phyloP scores from a whole-genome alignment of 148 eudicot genomes.

The Rhododendron ferrugineum region DNA sequence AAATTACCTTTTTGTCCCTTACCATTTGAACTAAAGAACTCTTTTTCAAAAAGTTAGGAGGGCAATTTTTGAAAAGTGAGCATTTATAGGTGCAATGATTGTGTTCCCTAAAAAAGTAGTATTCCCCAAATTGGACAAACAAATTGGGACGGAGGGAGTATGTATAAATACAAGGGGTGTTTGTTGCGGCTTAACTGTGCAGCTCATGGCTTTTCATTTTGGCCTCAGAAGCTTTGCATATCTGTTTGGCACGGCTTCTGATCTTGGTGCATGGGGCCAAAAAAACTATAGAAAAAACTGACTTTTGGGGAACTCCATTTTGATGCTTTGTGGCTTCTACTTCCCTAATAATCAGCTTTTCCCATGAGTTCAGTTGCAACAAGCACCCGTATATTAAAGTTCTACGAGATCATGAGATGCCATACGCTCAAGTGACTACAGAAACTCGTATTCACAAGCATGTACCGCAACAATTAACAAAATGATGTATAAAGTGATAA shows the following conservation, averaged over 20 bases:
- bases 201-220: neutral
- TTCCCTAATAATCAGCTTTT: neutral
- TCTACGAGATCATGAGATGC: neutral
- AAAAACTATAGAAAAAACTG: neutral
- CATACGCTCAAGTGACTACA: neutral
- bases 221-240: neutral
- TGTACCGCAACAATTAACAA: neutral
- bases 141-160: too few species aligned
- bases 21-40: too few species aligned
- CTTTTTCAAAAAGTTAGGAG: too few species aligned
- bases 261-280: neutral
- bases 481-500: neutral
- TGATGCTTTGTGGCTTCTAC: neutral
- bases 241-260: neutral
- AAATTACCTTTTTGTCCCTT: too few species aligned
- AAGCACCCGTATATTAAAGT: neutral
- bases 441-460: neutral
- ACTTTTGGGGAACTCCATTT: neutral
- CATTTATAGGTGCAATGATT: too few species aligned
- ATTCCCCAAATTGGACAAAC: too few species aligned
- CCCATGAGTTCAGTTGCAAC: neutral
- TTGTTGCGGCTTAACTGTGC: neutral
- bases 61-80: too few species aligned
- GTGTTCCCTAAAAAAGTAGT: too few species aligned
- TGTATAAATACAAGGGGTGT: neutral